Conservation (phyloP, 2,329 filamentous ascomycete species). For the Claviceps purpurea region DNA sequence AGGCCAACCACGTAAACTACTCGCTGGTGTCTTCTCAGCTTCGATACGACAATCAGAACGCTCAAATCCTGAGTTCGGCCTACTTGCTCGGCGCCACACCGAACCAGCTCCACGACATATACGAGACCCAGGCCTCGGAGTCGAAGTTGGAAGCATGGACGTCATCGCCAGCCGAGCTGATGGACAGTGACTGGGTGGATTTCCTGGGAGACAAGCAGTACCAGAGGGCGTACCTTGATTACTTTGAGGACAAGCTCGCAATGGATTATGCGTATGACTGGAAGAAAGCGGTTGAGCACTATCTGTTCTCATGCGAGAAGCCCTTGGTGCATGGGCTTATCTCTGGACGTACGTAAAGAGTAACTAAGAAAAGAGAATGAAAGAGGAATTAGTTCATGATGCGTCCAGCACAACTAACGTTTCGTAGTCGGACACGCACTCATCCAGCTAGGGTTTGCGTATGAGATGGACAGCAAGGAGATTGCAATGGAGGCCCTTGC, state of each 20-base stretch:
- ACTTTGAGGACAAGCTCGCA: conserved; percentile 85
- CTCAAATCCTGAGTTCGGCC: conserved; percentile 71
- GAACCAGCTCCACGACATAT: conserved; percentile 64
- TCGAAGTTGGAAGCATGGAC: conserved; percentile 74
- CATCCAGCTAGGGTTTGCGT: conserved; percentile 92
- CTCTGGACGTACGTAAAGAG: conserved; percentile 51
- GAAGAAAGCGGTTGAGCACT: conserved; percentile 63
- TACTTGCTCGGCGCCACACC: conserved; percentile 70
- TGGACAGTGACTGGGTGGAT: conserved; percentile 72
- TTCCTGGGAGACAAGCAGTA: conserved; percentile 68
- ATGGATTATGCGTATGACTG: conserved; percentile 65
- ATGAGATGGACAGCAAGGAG: conserved; percentile 74
- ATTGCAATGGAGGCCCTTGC: conserved; percentile 79
- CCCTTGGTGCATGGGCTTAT: conserved; percentile 74
- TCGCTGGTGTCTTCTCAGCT: conserved; percentile 67
- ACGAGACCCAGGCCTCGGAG: conserved; percentile 58
- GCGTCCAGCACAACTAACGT: conserved; percentile 8
- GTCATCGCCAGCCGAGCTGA: conserved; percentile 74
- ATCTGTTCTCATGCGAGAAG: conserved; percentile 58
- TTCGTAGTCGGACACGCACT: conserved; percentile 68
- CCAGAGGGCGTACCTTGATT: conserved; percentile 84
- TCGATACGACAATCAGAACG: conserved; percentile 68
- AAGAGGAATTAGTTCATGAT: no score
- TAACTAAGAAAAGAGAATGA: neutral
- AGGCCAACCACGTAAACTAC: conserved; percentile 84